Evolutionary conservation across 208 protist genomes (phyloP), one percentile per base, ranked within the genome.

Genomic region (Leishmania braziliensis): DNA sequence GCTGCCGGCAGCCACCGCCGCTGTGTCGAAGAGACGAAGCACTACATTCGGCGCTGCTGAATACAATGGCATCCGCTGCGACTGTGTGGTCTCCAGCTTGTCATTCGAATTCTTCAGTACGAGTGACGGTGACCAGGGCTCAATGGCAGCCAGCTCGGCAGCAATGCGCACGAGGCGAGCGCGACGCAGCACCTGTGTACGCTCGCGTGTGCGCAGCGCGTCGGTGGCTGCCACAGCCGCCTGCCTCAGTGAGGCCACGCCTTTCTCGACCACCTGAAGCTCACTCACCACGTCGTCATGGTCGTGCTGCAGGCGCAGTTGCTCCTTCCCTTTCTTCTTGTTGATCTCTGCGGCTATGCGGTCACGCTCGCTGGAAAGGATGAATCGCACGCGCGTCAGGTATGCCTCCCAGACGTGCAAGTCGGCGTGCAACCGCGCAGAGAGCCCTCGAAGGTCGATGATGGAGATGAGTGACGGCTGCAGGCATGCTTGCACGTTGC

Each of bases 291-390:
- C 46, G 62, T 90, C 91, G 1, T 92, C 90, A 51, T 92, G 84
- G 60, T 92, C 90, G 60, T 83, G 78, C 77, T 91, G 85, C 53
- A 94, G 83, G 56, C 82, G 86, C 50, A 84, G 68, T 39, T 90
- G 81, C 79, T 97, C 93, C 77, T 91, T 91, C 0, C 92, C 92
- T 63, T 92, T 92, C 58, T 77, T 70, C 63, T 88, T 86, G 39
- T 12, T 58, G 43, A 90, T 72, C 83, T 93, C 90, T 29, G 66
- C 23, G 50, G 86, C 90, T 14, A 93, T 23, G 26, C 82, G 84
- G 63, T 74, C 71, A 4, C 85, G 77, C 83, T 91, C 87, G n/a
- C 58, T 54, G 9, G 60, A 36, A 51, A 92, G 84, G 18, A 90
- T 43, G 48, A 71, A 62, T 72, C 84, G 75, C 10, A 88, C 72